These are phyloP conservation scores for Puccinia coronata DNA, from an alignment of 1,284 basidiomycete species.

Conservation along the genomic window DNA sequence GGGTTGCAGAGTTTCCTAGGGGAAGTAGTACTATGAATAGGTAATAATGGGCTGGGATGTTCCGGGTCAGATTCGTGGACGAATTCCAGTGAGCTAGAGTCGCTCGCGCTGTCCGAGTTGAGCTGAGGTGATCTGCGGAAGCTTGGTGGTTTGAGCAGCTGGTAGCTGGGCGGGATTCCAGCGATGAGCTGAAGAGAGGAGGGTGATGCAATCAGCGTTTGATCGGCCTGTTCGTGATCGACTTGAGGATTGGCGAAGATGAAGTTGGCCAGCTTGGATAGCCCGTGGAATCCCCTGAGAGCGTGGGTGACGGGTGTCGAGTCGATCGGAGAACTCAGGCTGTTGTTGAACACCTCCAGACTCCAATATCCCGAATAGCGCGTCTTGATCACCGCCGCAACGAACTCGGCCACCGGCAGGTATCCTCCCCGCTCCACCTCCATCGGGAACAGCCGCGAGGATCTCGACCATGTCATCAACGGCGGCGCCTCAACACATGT, in stretches of 20 bases:
- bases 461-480: slow-evolving; percentile 59
- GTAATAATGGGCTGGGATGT: background rate
- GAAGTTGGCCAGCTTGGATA: slow-evolving; percentile 41
- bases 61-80: background rate
- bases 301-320: slow-evolving; percentile 56
- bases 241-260: slow-evolving; percentile 5
- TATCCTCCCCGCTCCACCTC: slow-evolving; percentile 58
- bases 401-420: slow-evolving; percentile 58
- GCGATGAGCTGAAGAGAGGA: background rate
- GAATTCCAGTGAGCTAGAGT: background rate
- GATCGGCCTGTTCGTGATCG: background rate
- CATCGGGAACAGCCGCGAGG: slow-evolving; percentile 58
- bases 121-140: slow-evolving; percentile 4
- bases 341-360: slow-evolving; percentile 60
- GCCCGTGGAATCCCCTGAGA: slow-evolving; percentile 52
- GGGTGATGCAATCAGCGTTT: background rate
- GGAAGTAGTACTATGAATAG: no score
- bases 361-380: slow-evolving; percentile 59
- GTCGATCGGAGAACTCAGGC: slow-evolving; percentile 52
- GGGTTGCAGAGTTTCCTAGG: background rate
- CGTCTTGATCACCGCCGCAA: slow-evolving; percentile 56
- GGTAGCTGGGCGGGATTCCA: background rate
- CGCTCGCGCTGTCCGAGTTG: background rate
- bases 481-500: slow-evolving; percentile 56
- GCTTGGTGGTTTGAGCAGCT: background rate